Evolutionary conservation across 2,329 filamentous ascomycete species (phyloP), one percentile per base, ranked within the genome.

Genomic region (Alternaria burnsii): DNA sequence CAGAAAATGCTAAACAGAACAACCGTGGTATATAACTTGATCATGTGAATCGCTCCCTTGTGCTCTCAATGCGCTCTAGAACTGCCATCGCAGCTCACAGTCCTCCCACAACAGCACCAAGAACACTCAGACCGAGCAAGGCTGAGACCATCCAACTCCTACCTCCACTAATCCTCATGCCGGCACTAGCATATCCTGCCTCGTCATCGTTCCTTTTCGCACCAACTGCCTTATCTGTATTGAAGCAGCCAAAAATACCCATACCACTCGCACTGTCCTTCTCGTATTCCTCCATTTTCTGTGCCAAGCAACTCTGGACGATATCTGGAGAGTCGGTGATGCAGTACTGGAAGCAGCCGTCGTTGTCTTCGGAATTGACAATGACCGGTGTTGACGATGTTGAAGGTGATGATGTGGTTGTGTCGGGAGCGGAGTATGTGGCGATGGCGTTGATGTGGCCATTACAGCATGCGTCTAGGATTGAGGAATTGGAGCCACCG

Each of bases 401-500:
- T 4, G 52, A 50, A 18, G 36, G 30, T n/a, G 58, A 28, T 14
- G 41, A 41, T 16, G 46, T 46, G 30, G 47, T 55, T 20, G 50
- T 38, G 8, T 63, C 59, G 2, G 66, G 62, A 3, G 60, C 58
- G 11, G 66, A 64, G 38, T 73, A 73, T 9, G 65, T 70, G 14
- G 55, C 57, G 20, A 74, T 64, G 8, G 64, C 58, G 41, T 75
- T 74, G 62, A 75, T 68, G 56, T 75, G 69, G 9, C 71, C 66
- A 52, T 74, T 74, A 57, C 72, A 75, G 47, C 72, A 75, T 22
- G 64, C 66, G 50, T 75, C 71, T 38, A 75, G 66, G 28, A 73
- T 69, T 12, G 72, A 69, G 26, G 66, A 62, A 58, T 75, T 75
- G 20, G 63, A 63, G 41, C 68, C 67, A 43, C 72, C 72, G 28